Conservation (phyloP, 352 stramenopile genomes). For the Phytophthora agathidicida region DNA sequence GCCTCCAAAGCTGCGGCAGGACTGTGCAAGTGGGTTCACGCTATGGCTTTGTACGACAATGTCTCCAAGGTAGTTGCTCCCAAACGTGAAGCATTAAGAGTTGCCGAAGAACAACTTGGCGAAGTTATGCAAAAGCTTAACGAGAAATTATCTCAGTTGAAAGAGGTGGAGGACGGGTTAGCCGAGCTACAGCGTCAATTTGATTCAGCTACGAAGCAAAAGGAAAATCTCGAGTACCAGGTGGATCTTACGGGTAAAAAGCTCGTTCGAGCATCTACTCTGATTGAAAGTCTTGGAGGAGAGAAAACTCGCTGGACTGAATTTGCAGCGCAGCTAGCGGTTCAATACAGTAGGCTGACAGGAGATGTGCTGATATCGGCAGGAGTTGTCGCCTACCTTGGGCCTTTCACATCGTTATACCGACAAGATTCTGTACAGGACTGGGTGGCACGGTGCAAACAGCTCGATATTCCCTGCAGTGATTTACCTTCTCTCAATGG, state of each 20-base stretch:
- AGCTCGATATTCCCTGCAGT: constrained; percentile 82
- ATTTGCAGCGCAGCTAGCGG: constrained; percentile 80
- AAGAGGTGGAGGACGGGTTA: constrained; percentile 92
- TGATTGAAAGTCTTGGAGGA: constrained; percentile 93
- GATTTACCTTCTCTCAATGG: constrained; percentile 86
- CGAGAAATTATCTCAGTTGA: constrained; percentile 90
- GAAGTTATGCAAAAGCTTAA: constrained; percentile 92
- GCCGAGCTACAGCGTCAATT: constrained; percentile 89
- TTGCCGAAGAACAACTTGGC: constrained; percentile 86
- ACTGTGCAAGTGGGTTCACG: constrained; percentile 94
- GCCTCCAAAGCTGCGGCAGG: constrained; percentile 92
- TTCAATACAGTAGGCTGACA: constrained; percentile 90
- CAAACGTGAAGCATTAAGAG: constrained; percentile 88
- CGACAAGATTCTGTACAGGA: constrained; percentile 78
- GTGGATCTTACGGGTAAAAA: constrained; percentile 95
- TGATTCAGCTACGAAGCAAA: constrained; percentile 89
- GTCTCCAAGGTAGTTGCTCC: constrained; percentile 93
- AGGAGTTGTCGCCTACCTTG: constrained; percentile 93
- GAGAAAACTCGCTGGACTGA: constrained; percentile 93
- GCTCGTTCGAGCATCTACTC: constrained; percentile 89
- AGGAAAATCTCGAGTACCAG: constrained; percentile 92
- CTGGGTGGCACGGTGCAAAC: constrained; percentile 82
- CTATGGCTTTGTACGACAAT: constrained; percentile 94
- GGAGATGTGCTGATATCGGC: constrained; percentile 93
- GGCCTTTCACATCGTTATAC: constrained; percentile 92